Percentiles rank a stretch among this genome's conserved stretches.
Conservation (phyloP, 192 early-diverging fungal species). For the Backusella sp. region DNA sequence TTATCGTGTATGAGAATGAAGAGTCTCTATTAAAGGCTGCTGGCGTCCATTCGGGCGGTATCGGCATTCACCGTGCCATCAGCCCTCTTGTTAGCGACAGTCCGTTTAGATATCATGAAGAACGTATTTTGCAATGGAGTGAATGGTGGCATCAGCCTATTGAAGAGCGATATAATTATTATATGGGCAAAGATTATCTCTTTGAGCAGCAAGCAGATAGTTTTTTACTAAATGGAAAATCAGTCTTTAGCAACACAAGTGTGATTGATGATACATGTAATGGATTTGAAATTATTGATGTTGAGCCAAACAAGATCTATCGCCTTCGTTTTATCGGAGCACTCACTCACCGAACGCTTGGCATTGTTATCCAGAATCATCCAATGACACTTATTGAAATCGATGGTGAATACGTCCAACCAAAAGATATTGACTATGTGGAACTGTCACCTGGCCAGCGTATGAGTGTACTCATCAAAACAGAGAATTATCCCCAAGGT, state of each 20-base stretch:
- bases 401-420: constrained; percentile 43
- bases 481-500: constrained; percentile 16
- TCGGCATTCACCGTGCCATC: background rate
- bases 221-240: constrained; percentile 13
- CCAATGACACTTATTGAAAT: constrained; percentile 48
- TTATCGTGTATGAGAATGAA: constrained; percentile 15
- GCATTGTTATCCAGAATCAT: constrained; percentile 41
- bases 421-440: constrained; percentile 36
- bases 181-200: background rate
- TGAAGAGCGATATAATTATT: constrained; percentile 3
- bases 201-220: background rate
- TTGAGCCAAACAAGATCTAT: constrained; percentile 27
- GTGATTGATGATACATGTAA: background rate
- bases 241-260: background rate
- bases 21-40: background rate
- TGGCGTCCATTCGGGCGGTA: background rate
- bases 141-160: constrained; percentile 43
- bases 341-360: constrained; percentile 35
- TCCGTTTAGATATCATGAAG: constrained; percentile 38
- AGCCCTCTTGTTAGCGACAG: background rate
- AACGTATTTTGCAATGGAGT: constrained; percentile 25
- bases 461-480: constrained; percentile 43
- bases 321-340: constrained; percentile 42
- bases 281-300: constrained; percentile 16
- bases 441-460: constrained; percentile 41